Percentiles rank a stretch among this genome's conserved stretches.
Evolutionary conservation across 768 basidiomycete species (phyloP).

Genomic region (Suillus fuscotomentosus): DNA sequence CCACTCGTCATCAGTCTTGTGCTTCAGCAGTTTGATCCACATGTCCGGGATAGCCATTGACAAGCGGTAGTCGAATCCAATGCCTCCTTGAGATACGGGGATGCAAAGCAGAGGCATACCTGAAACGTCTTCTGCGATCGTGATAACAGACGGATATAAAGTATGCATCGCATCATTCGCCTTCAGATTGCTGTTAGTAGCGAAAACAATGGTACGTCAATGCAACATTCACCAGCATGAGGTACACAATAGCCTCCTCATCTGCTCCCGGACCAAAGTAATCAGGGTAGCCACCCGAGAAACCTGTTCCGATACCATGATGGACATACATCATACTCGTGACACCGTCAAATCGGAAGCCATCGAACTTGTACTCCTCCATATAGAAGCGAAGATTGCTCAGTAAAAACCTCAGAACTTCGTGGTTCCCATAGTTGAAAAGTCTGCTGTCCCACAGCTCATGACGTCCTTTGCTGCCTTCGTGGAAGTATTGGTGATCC

Average conservation of each 20-base stretch:
- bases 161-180: slow-evolving; percentile 89
- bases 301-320: slow-evolving; percentile 96
- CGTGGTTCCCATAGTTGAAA: slow-evolving; percentile 95
- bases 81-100: slow-evolving; percentile 76
- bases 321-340: slow-evolving; percentile 99
- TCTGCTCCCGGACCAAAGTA: slow-evolving; percentile 90
- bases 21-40: slow-evolving; percentile 99
- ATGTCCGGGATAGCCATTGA: slow-evolving; percentile 99
- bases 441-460: slow-evolving; percentile 97
- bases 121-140: slow-evolving; percentile 98
- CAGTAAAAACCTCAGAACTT: slow-evolving; percentile 91
- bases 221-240: slow-evolving; percentile 81
- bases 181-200: slow-evolving; percentile 40
- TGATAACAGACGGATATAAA: slow-evolving; percentile 77
- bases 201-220: not conserved
- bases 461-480: slow-evolving; percentile 85
- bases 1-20: slow-evolving; percentile 86
- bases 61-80: slow-evolving; percentile 97
- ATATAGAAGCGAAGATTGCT: slow-evolving; percentile 96
- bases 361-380: slow-evolving; percentile 94
- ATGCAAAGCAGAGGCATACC: slow-evolving; percentile 96
- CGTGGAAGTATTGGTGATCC: slow-evolving; percentile 97
- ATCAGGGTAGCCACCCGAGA: slow-evolving; percentile 97
- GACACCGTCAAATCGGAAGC: slow-evolving; percentile 98
- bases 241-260: slow-evolving; percentile 87